Evolutionary conservation across 1,139 yeast species (phyloP), one percentile per base, ranked within the genome.

Genomic region (Nakaseomyces nivariensis): DNA sequence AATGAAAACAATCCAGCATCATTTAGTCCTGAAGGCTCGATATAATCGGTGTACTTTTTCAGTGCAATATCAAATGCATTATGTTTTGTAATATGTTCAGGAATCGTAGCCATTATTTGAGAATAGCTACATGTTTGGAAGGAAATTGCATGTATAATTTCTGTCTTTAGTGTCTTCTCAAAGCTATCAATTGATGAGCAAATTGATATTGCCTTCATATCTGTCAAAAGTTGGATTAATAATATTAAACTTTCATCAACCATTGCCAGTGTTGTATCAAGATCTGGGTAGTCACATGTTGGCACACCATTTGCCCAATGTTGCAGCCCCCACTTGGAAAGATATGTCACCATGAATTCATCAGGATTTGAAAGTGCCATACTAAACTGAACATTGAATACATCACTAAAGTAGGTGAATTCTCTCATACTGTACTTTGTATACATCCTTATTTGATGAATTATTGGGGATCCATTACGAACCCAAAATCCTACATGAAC

Each of bases 401-500:
- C 66, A 59, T 90, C 97, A 56, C 95, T 75, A 60, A 81, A 72
- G 62, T 76, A 88, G 0, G 96, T 95, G 55, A 80, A 78, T 56
- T 92, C 97, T 49, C 97, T 72, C 46, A 90, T 74, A 6, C 89
- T 86, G n/a, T 89, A 78, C 53, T 79, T 84, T 42, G 86, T 77
- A 64, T 92, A 92, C 54, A 89, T 80, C 57, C 82, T 84, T 56
- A 85, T 74, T 61, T 92, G 97, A 34, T 82, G 81, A 48, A 85
- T 75, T 10, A 88, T 81, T 43, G 92, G 83, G 54, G 79, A 76
- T 0, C 90, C 90, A 63, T 92, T 92, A 63, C 97, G 77, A 3
- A 92, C 87, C 97, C 97, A 92, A 54, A 84, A 78, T 0, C 96
- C 95, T 1, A 79, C 75, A 45, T 80, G 78, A 13, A 89, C 80